phyloP scores from a whole-genome alignment of 805 yeast genomes.

The Starmerella potacharoeniae region DNA sequence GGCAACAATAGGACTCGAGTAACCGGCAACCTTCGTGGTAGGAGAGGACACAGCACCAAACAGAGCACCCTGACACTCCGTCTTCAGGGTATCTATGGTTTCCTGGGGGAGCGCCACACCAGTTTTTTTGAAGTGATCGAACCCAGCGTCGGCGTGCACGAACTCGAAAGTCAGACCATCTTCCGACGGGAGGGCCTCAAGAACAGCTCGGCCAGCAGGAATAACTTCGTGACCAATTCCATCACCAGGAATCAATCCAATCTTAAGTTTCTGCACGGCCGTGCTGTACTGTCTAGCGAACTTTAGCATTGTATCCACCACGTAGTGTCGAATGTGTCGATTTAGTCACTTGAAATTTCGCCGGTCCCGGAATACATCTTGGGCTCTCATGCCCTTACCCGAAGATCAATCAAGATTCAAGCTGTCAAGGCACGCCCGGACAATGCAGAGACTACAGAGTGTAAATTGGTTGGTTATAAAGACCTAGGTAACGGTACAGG shows the following conservation, averaged over 20 bases:
- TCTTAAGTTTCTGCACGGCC: conserved; percentile 18
- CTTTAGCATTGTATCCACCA: conserved; percentile 4
- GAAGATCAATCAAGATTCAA: neutral
- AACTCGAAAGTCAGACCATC: conserved; percentile 75
- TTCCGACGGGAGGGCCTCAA: conserved; percentile 59
- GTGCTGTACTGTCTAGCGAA: conserved; percentile 10
- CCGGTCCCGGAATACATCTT: neutral
- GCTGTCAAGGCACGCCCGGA: too few species aligned
- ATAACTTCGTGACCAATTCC: conserved; percentile 97
- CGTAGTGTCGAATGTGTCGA: neutral
- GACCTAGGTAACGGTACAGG: too few species aligned
- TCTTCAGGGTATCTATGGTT: conserved; percentile 65
- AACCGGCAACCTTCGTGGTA: conserved; percentile 84
- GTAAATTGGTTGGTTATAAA: too few species aligned
- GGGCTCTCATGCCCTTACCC: neutral
- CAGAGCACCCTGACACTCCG: conserved; percentile 89
- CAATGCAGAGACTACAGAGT: too few species aligned
- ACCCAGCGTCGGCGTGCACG: conserved; percentile 84
- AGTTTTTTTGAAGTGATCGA: conserved; percentile 84
- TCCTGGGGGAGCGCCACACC: conserved; percentile 93
- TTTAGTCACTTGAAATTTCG: neutral
- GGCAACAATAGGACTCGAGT: conserved; percentile 98
- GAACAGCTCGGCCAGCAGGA: conserved; percentile 85
- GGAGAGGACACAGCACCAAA: conserved; percentile 97
- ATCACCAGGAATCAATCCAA: conserved; percentile 88